phyloP scores from a whole-genome alignment of 2,329 filamentous ascomycete genomes.

The Canariomyces notabilis region DNA sequence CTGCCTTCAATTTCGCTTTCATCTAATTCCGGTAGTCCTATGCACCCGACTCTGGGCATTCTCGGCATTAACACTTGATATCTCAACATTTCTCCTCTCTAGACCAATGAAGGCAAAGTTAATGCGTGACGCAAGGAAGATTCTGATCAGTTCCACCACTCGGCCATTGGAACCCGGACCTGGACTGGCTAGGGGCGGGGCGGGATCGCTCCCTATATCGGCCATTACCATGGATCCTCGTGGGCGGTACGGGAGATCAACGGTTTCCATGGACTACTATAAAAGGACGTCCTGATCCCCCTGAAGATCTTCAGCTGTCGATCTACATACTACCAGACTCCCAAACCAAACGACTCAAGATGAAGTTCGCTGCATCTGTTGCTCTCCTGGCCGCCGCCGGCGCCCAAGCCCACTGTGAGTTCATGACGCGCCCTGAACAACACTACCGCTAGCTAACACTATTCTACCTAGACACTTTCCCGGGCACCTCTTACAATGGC shows the following conservation, averaged over 20 bases:
- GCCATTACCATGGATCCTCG: no score
- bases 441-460: constrained; percentile 2
- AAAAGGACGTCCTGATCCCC: no score
- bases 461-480: constrained; percentile 23
- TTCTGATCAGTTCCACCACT: neutral
- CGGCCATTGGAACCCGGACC: neutral
- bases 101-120: no score
- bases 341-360: constrained; percentile 10
- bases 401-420: constrained; percentile 25
- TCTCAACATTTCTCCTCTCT: no score
- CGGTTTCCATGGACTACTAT: no score
- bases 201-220: no score
- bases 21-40: constrained; percentile 12
- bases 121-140: no score
- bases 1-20: constrained; percentile 1
- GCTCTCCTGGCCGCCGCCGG: constrained; percentile 20
- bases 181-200: no score
- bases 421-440: no score
- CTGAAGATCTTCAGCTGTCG: neutral
- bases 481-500: constrained; percentile 17
- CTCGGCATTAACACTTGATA: no score
- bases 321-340: neutral
- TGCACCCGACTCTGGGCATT: no score
- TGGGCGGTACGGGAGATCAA: constrained; percentile 6
- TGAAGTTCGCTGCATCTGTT: constrained; percentile 23